Base-by-base conservation (phyloP, 108 stramenopile species). In the Conticribra weissflogii region DNA sequence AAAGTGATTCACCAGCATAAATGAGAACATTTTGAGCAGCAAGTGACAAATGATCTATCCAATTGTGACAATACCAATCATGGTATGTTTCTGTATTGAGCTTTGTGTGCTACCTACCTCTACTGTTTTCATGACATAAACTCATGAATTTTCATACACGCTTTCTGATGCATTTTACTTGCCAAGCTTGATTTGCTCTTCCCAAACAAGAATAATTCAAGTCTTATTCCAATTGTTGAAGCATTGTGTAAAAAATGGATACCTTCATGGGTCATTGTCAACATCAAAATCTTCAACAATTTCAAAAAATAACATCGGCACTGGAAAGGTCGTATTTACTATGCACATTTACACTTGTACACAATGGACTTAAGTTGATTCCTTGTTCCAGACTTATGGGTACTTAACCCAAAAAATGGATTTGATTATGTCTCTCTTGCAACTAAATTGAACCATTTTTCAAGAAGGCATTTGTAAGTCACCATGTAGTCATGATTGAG, bases 391-490 rank as follows among this genome's bases (percentile, higher is more conserved):
- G 28, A 46, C 63, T 7, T 59, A 74, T 65, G 63, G 64, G 5
- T 74, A 65, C 45, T 36, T 74, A 23, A 74, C 63, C 0, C 58
- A 65, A 29, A 74, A 66, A 65, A 27, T 66, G 63, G 15, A 24
- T 66, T 59, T 54, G 34, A 22, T 33, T 57, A 3, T 63, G 73
- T 21, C 16, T 74, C 0, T 58, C 64, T 3, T 23, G 63, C 22
- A 66, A 32, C 46, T 55, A 49, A 19, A 65, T 74, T 45, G 73
- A 74, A 36, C 7, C 14, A 12, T 68, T 76, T 56, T 66, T 76
- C 18, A 68, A 22, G 53, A 61, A 68, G 54, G 46, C 66, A 44
- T 76, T 76, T 68, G 71, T 72, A 41, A 72, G 71, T 63, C n/a
- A n/a, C n/a, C n/a, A n/a, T n/a, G n/a, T n/a, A n/a, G n/a, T n/a